Conservation (phyloP, 2,329 filamentous ascomycete genomes). For the Curvularia spicifera region DNA sequence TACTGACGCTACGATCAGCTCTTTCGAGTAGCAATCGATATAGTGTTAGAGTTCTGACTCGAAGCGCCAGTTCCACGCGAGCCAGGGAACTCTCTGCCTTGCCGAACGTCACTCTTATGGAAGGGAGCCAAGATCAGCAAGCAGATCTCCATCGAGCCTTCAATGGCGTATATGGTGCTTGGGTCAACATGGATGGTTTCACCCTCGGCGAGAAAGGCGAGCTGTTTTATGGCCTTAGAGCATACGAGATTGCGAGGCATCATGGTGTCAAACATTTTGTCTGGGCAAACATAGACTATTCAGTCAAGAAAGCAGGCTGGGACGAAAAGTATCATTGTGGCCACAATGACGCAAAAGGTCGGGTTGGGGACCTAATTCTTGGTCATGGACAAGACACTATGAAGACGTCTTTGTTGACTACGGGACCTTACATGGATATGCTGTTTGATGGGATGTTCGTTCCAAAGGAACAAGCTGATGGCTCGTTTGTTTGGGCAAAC, state of each 20-base stretch:
- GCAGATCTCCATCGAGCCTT: background rate
- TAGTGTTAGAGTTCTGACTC: background rate
- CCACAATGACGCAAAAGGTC: slow-evolving; percentile 54
- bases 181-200: background rate
- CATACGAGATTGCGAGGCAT: slow-evolving; percentile 48
- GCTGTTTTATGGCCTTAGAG: slow-evolving; percentile 54
- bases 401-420: slow-evolving; percentile 38
- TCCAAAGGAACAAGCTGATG: background rate
- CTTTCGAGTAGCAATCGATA: background rate
- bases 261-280: background rate
- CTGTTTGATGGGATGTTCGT: background rate
- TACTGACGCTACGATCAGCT: background rate
- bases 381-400: slow-evolving; percentile 17
- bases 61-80: background rate
- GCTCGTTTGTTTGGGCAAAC: background rate
- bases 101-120: background rate
- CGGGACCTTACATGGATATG: slow-evolving; percentile 43
- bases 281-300: background rate
- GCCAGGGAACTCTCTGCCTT: background rate
- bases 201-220: slow-evolving; percentile 53
- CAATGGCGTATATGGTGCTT: background rate
- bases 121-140: background rate
- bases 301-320: background rate
- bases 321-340: background rate
- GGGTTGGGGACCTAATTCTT: slow-evolving; percentile 37